Evolutionary conservation across 169 alveolate genomes (phyloP).

Genomic region (Neospora caninum): DNA sequence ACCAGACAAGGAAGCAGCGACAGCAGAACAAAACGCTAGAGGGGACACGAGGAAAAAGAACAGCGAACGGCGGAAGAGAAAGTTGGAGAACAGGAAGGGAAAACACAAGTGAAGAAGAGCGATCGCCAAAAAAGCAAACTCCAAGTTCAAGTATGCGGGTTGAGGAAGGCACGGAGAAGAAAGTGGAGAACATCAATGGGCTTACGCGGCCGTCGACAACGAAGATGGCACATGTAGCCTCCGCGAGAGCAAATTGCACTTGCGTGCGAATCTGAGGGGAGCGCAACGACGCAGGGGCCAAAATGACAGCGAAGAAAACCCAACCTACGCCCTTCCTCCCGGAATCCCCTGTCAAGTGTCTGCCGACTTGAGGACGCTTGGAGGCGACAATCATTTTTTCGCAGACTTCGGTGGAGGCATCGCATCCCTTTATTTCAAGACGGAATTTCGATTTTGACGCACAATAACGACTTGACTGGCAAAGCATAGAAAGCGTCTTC

Average conservation of each 20-base stretch:
- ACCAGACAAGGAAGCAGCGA: background rate
- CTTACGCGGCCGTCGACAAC: constrained; percentile 61
- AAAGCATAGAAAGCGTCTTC: too few species aligned
- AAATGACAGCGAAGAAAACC: background rate
- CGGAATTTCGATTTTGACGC: too few species aligned
- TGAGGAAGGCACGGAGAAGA: background rate
- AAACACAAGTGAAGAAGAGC: background rate
- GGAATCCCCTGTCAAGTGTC: too few species aligned
- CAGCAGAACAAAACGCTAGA: background rate
- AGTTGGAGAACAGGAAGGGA: background rate
- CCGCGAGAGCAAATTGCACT: constrained; percentile 35
- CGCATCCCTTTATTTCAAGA: too few species aligned
- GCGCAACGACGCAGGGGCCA: background rate
- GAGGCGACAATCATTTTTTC: too few species aligned
- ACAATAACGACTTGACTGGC: too few species aligned
- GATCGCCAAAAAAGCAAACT: background rate
- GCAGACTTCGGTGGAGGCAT: too few species aligned
- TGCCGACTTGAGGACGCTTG: too few species aligned
- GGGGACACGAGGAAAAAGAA: background rate
- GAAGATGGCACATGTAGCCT: constrained; percentile 42
- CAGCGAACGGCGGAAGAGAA: background rate
- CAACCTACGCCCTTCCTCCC: background rate
- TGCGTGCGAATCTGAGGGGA: constrained; percentile 24
- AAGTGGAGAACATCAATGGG: background rate
- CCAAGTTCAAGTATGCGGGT: too few species aligned